Evolutionary conservation across 768 basidiomycete species (phyloP).

Genomic region (Suillus tomentosus): DNA sequence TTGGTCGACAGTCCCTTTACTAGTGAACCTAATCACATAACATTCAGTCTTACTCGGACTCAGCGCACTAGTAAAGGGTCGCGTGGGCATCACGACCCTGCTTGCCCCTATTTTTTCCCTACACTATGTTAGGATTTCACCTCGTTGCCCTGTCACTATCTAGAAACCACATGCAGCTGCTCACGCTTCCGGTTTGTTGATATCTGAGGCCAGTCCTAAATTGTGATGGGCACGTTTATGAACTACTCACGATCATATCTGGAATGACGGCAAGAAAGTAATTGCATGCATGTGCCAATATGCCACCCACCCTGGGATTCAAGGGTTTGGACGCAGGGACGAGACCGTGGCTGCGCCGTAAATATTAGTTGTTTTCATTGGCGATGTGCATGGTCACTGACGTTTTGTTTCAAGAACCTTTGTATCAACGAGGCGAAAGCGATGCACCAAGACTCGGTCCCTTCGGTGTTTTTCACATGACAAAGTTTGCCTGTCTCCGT

Average conservation of each 20-base stretch:
- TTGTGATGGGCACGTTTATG: neutral
- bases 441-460: neutral
- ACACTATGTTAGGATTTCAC: neutral
- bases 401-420: neutral
- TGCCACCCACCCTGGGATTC: neutral
- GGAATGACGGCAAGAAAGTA: neutral
- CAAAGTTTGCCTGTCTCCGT: too few species aligned
- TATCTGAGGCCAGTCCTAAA: neutral
- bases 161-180: neutral
- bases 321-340: neutral
- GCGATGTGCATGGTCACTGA: neutral
- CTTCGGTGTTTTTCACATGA: neutral
- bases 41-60: neutral
- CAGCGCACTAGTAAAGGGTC: neutral
- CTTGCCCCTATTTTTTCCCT: neutral
- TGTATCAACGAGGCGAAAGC: neutral
- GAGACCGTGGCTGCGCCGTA: neutral
- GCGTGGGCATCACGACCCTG: neutral
- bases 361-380: neutral
- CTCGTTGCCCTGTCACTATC: constrained; percentile 2
- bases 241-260: neutral
- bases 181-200: neutral
- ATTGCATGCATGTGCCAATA: neutral
- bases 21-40: neutral
- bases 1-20: neutral